phyloP scores from a whole-genome alignment of 2,329 filamentous ascomycete species.

The Stagonosporopsis vannaccii region DNA sequence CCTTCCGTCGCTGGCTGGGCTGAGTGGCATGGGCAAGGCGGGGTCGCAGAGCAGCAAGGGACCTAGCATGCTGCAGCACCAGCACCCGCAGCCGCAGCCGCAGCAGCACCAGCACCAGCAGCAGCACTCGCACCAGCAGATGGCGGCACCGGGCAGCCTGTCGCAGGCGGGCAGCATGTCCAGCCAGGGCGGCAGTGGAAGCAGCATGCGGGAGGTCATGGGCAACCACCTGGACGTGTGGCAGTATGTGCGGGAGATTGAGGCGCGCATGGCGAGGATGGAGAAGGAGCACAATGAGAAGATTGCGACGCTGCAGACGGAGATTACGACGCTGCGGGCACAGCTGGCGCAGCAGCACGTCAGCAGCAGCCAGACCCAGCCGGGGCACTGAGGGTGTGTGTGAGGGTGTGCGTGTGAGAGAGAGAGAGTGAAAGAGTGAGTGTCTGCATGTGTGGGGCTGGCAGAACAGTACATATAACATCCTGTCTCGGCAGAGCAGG shows the following conservation, averaged over 20 bases:
- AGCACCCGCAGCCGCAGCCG: too few relatives aligned
- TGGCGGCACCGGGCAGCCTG: conserved; percentile 46
- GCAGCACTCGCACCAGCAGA: conserved; percentile 50
- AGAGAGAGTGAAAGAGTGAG: neutral
- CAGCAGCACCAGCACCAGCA: too few relatives aligned
- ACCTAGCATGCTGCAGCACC: conserved; percentile 53
- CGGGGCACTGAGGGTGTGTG: conserved; percentile 14
- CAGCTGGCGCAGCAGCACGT: conserved; percentile 48
- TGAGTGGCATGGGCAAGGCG: conserved; percentile 45
- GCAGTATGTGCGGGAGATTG: conserved; percentile 75
- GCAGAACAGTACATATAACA: conserved; percentile 11
- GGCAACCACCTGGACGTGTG: conserved; percentile 66
- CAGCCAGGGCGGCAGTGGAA: conserved; percentile 64
- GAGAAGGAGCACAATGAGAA: conserved; percentile 57
- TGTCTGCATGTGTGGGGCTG: too few relatives aligned
- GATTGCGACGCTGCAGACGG: conserved; percentile 54
- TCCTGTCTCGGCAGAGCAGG: neutral
- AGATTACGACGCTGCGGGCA: conserved; percentile 51
- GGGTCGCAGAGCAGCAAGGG: conserved; percentile 43
- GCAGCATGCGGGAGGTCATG: conserved; percentile 73
- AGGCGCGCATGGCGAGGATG: conserved; percentile 59
- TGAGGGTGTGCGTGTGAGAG: neutral
- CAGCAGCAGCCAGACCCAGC: conserved; percentile 32
- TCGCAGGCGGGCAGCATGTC: conserved; percentile 61
- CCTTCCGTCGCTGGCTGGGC: conserved; percentile 53